Conservation (phyloP, 2,329 filamentous ascomycete species). For the Colletotrichum sp. region DNA sequence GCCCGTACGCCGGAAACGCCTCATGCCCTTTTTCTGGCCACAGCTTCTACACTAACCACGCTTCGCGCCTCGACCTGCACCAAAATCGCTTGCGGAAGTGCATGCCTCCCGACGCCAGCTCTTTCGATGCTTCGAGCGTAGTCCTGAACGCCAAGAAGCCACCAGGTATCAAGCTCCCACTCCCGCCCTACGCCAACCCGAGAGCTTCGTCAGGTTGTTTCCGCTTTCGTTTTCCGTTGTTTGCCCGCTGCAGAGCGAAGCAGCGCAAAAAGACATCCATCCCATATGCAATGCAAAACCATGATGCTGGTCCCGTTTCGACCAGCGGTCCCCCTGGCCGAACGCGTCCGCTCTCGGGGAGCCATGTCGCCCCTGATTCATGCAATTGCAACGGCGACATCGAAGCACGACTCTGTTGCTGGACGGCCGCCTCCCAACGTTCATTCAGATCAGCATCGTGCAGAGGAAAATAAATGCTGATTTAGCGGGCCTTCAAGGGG, state of each 20-base stretch:
- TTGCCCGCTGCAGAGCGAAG: background rate
- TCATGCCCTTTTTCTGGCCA: background rate
- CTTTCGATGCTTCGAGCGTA: slow-evolving; percentile 4
- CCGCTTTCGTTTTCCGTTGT: slow-evolving; percentile 5
- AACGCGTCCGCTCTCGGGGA: background rate
- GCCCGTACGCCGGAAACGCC: slow-evolving; percentile 10
- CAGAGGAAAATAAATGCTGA: background rate
- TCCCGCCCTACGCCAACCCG: background rate
- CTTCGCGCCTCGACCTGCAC: background rate
- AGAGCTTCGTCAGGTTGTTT: slow-evolving; percentile 1
- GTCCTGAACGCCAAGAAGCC: slow-evolving; percentile 6
- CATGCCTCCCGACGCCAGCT: background rate
- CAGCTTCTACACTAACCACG: background rate
- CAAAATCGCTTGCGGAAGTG: slow-evolving; percentile 7
- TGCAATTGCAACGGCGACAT: slow-evolving; percentile 4
- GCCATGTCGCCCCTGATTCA: slow-evolving; percentile 13
- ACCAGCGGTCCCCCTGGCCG: background rate
- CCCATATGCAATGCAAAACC: slow-evolving; percentile 10
- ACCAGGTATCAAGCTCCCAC: background rate
- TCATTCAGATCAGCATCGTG: slow-evolving; percentile 5
- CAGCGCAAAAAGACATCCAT: background rate
- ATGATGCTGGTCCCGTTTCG: slow-evolving; percentile 16
- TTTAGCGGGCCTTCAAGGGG: background rate
- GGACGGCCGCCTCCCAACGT: background rate
- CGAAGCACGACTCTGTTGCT: background rate